Evolutionary conservation across 768 basidiomycete genomes (phyloP), one percentile per base, ranked within the genome.

Genomic region (Boletus vermiculosoides): DNA sequence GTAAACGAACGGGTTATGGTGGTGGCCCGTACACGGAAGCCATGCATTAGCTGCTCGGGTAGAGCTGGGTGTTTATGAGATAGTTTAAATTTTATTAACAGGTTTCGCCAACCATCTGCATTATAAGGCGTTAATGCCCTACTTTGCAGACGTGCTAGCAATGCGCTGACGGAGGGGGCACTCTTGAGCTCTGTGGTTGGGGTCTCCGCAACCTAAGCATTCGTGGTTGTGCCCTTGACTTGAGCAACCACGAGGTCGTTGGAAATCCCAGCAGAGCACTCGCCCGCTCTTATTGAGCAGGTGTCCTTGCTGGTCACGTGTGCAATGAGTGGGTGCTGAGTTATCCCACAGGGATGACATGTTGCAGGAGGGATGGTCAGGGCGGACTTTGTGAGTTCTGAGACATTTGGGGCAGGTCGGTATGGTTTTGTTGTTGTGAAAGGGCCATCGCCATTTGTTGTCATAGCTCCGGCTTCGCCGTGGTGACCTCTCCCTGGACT

Each of bases 341-440:
- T 45, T 53, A 9, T 53, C 42, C 44, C 33, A 53, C 2, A 53
- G 33, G 33, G 22, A 53, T 2, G 18, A 15, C 1, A 7, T 8
- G 5, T 53, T 53, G 25, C 52, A 53, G 11, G 25, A 6, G 23
- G 45, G 44, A 1, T 5, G 7, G 2, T 45, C 39, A 11, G 44
- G 44, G 18, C n/a, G 2, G 2, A 28, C 34, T 2, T 46, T 13
- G 4, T 53, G 44, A 2, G 6, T 28, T 10, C 34, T 25, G 1
- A 54, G 45, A n/a, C 52, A 54, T 6, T 46, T 54, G 25, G 36
- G 52, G n/a, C 52, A 53, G 31, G 25, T 25, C 25, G 25, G 25
- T 25, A 25, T 25, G 25, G 25, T 25, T 25, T 36, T 36, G 36
- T 6, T 36, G 36, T 28, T 28, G 28, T 5, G 28, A 28, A 28